Evolutionary conservation across 768 basidiomycete species (phyloP).

Genomic region (Termitomyces sp.): DNA sequence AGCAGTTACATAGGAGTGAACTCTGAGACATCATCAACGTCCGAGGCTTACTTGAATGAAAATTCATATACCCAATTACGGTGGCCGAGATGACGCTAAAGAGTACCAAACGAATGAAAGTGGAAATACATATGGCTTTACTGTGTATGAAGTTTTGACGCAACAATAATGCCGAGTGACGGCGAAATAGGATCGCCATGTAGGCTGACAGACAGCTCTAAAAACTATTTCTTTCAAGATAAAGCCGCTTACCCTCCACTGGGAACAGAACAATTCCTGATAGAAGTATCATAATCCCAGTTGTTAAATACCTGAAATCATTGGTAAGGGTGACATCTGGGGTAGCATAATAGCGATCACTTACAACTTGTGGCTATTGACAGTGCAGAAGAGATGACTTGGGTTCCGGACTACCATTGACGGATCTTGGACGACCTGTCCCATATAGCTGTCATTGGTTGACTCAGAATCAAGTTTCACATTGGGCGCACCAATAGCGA

Average conservation of each 20-base stretch:
- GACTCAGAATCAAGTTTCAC: background rate
- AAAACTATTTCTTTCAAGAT: too few relatives aligned
- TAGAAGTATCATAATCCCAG: background rate
- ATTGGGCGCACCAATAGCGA: background rate
- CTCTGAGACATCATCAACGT: background rate
- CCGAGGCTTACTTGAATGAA: background rate
- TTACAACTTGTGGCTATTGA: background rate
- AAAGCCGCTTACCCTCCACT: background rate
- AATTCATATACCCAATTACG: background rate
- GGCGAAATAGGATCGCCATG: background rate
- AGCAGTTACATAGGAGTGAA: conserved; percentile 2
- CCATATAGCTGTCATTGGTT: background rate
- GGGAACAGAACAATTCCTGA: background rate
- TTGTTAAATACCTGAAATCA: background rate
- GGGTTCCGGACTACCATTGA: background rate
- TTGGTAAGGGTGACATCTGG: too few relatives aligned
- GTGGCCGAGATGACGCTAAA: conserved; percentile 1
- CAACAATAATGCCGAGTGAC: background rate
- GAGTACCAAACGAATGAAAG: conserved; percentile 3
- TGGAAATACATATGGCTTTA: background rate
- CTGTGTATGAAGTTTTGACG: background rate
- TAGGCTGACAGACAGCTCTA: background rate
- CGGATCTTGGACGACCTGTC: background rate
- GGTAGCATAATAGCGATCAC: background rate
- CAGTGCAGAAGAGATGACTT: background rate